These are phyloP conservation scores for Fraxinus greggii DNA, from an alignment of 305 asterid species.

Conservation along the genomic window DNA sequence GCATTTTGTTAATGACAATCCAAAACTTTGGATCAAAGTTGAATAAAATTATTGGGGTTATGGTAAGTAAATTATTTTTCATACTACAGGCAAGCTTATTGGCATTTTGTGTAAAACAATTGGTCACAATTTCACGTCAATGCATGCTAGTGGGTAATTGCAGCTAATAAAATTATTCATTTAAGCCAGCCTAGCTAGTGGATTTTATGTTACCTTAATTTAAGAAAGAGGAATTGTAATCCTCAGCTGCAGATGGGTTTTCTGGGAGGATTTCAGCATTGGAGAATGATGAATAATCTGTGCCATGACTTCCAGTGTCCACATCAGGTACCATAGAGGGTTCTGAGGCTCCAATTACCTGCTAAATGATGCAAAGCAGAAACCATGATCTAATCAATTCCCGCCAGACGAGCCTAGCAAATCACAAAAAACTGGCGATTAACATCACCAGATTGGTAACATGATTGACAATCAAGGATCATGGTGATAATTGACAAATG, in stretches of 20 bases:
- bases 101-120: not conserved
- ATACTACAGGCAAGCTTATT: not conserved
- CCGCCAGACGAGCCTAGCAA: not conserved
- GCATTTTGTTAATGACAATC: not conserved
- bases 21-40: not conserved
- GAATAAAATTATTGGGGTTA: not conserved
- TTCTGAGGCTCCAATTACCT: constrained; percentile 26
- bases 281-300: constrained; percentile 16
- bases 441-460: not conserved
- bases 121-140: not conserved
- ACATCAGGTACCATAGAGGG: constrained; percentile 20
- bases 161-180: not conserved
- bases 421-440: not conserved
- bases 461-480: not conserved
- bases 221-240: constrained; percentile 18
- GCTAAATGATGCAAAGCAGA: constrained; percentile 3
- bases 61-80: not conserved
- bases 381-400: not conserved
- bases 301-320: constrained; percentile 26
- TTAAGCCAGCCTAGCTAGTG: not conserved
- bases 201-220: constrained; percentile 24
- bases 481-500: not conserved
- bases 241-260: constrained; percentile 25
- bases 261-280: constrained; percentile 23
- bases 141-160: not conserved